Percentiles rank a stretch among this genome's conserved stretches.
These are phyloP conservation scores for Aspergillus vadensis DNA, from an alignment of 2,329 filamentous ascomycete species.

Conservation along the genomic window DNA sequence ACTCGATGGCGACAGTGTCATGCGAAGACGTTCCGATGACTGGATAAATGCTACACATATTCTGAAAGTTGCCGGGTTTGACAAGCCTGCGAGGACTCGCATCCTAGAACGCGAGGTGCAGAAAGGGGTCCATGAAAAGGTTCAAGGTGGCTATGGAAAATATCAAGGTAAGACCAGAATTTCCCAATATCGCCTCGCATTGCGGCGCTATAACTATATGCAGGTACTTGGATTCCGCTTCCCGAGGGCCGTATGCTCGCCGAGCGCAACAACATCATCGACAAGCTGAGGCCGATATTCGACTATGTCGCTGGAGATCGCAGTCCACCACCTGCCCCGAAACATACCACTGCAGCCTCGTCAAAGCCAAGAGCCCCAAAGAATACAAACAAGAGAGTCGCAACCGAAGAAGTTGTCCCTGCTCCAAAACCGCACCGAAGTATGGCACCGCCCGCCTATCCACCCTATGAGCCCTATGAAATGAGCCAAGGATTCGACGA, in stretches of 20 bases:
- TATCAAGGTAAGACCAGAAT: constrained; percentile 70
- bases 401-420: constrained; percentile 36
- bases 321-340: constrained; percentile 89
- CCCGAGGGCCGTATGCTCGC: constrained; percentile 78
- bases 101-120: constrained; percentile 97
- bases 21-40: constrained; percentile 88
- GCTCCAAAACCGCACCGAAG: constrained; percentile 33
- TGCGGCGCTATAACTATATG: background rate
- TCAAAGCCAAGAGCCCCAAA: constrained; percentile 81
- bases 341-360: constrained; percentile 72
- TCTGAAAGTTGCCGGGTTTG: constrained; percentile 92
- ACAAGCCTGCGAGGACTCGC: constrained; percentile 91
- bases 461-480: constrained; percentile 67
- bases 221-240: constrained; percentile 94
- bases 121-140: constrained; percentile 94
- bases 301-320: constrained; percentile 81
- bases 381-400: constrained; percentile 61
- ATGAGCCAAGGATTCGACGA: constrained; percentile 66
- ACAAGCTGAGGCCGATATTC: constrained; percentile 83
- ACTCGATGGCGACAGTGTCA: constrained; percentile 86
- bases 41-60: constrained; percentile 99
- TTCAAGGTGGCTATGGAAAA: constrained; percentile 97
- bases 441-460: constrained; percentile 40
- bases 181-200: background rate
- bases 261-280: constrained; percentile 80